These are phyloP conservation scores for Phytophthora sansomeana DNA, from an alignment of 352 stramenopile species.

Conservation along the genomic window DNA sequence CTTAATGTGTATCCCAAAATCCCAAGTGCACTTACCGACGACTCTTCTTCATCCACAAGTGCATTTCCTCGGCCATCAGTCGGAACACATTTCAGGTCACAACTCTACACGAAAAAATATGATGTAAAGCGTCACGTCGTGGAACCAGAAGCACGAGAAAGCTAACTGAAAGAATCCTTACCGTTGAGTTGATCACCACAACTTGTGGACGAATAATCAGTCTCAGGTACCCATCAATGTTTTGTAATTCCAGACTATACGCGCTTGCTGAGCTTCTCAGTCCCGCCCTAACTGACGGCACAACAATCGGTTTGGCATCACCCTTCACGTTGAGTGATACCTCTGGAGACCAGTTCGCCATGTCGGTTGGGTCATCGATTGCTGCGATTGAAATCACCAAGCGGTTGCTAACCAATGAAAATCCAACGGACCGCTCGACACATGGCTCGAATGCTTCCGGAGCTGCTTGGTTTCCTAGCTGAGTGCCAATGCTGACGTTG, in stretches of 20 bases:
- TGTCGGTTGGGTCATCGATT: conserved; percentile 6
- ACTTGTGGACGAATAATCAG: conserved; percentile 57
- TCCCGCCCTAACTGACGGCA: conserved; percentile 15
- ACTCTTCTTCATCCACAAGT: conserved; percentile 18
- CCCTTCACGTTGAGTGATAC: conserved; percentile 40
- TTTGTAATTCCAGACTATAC: conserved; percentile 50
- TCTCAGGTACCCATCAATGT: conserved; percentile 38
- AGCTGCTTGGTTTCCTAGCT: conserved; percentile 18
- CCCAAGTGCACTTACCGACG: conserved; percentile 21
- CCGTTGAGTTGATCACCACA: conserved; percentile 69
- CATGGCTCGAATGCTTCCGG: conserved; percentile 29
- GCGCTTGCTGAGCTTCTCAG: conserved; percentile 30
- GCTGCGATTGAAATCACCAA: conserved; percentile 40
- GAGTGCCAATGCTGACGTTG: conserved; percentile 26
- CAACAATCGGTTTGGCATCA: conserved; percentile 42
- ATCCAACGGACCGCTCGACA: conserved; percentile 33
- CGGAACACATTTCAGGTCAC: conserved; percentile 30
- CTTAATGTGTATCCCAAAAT: neutral
- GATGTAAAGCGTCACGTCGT: neutral
- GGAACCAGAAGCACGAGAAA: neutral
- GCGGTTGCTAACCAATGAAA: conserved; percentile 27
- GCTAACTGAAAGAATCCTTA: conserved; percentile 23
- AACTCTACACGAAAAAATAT: conserved; percentile 23
- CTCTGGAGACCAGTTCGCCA: conserved; percentile 41
- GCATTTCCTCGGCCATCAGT: conserved; percentile 36